A percentile compares a stretch with the other conserved stretches of the same genome.
Evolutionary conservation across 2,329 filamentous ascomycete species (phyloP).

Genomic region (Pseudogymnoascus sp.): DNA sequence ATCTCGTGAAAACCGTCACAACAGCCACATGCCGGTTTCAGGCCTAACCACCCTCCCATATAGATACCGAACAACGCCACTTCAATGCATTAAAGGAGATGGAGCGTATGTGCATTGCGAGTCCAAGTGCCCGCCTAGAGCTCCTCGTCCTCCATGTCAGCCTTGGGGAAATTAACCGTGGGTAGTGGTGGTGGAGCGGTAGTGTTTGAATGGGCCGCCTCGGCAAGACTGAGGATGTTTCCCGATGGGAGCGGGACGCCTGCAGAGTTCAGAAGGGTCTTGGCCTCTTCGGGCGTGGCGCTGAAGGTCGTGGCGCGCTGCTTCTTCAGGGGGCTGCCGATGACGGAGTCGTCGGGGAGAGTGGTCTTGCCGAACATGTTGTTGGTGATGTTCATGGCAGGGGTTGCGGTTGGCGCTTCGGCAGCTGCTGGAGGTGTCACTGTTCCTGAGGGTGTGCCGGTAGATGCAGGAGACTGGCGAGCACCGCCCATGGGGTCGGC

Average conservation of each 20-base stretch:
- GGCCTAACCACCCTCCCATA: neutral
- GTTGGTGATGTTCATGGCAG: conserved; percentile 22
- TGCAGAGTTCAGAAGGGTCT: conserved; percentile 7
- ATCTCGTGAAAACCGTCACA: neutral
- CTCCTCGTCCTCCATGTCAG: neutral
- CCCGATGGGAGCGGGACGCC: neutral
- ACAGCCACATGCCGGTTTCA: neutral
- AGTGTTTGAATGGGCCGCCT: neutral
- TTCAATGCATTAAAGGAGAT: neutral
- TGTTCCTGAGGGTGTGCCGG: conserved; percentile 34
- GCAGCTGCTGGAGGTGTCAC: conserved; percentile 36
- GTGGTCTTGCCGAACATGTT: conserved; percentile 38
- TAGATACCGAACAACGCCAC: neutral
- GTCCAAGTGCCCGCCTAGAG: neutral
- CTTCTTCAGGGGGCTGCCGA: conserved; percentile 71
- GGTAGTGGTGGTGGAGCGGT: neutral
- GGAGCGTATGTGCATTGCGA: neutral
- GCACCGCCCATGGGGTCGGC: conserved; percentile 54
- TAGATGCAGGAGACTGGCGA: conserved; percentile 40
- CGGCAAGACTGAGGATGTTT: conserved; percentile 3
- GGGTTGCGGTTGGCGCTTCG: conserved; percentile 29
- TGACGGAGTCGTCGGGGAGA: conserved; percentile 37
- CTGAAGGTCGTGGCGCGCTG: conserved; percentile 41
- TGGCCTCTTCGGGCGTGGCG: conserved; percentile 5
- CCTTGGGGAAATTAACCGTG: neutral